Evolutionary conservation across 129 eudicot genomes (phyloP).

Genomic region (Sambucus nigra): DNA sequence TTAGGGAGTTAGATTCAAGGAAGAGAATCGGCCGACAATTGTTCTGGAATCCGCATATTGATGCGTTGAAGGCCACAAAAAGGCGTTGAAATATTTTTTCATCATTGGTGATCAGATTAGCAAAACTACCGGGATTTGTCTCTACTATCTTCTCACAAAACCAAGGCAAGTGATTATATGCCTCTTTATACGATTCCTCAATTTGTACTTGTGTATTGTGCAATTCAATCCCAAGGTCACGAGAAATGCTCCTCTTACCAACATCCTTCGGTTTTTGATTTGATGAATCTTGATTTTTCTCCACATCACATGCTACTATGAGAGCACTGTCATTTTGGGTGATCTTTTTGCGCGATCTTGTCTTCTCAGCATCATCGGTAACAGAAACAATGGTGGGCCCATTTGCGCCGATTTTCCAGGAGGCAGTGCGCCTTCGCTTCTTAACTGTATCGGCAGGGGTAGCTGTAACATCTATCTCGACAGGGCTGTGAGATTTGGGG

Average conservation of each 20-base stretch:
- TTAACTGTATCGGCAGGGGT: conserved; percentile 72
- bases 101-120: conserved; percentile 37
- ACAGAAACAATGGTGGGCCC: conserved; percentile 48
- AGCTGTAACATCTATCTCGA: conserved; percentile 17
- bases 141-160: conserved; percentile 48
- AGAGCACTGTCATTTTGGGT: conserved; percentile 10
- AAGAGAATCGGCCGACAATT: conserved; percentile 77
- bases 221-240: conserved; percentile 36
- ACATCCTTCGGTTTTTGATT: conserved; percentile 51
- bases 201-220: conserved; percentile 41
- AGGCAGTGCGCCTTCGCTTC: conserved; percentile 70
- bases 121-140: conserved; percentile 60
- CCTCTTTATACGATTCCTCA: conserved; percentile 53
- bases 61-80: conserved; percentile 47
- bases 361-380: conserved; percentile 30
- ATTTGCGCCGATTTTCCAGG: conserved; percentile 56
- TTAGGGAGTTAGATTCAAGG: conserved; percentile 56
- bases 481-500: conserved; percentile 12
- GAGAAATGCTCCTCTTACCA: conserved; percentile 39
- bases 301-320: conserved; percentile 17
- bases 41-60: conserved; percentile 43
- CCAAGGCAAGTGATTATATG: conserved; percentile 58
- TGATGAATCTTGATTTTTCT: conserved; percentile 29
- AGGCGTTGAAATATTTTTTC: conserved; percentile 47
- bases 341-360: conserved; percentile 29